Evolutionary conservation across 1,284 basidiomycete genomes (phyloP).

Genomic region (Cystobasidium pallidum): DNA sequence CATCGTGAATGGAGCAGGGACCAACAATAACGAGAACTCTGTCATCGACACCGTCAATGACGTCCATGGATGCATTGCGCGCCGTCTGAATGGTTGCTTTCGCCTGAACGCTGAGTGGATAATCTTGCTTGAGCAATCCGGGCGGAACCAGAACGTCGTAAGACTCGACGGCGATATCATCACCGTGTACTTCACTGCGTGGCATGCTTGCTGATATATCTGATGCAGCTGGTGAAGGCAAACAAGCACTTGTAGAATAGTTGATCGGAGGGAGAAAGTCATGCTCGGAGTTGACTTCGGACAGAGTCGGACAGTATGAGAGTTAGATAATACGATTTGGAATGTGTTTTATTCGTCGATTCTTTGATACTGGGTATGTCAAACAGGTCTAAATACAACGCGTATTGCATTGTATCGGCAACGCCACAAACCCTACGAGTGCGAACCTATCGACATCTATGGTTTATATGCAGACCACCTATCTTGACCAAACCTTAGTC

Average conservation of each 20-base stretch:
- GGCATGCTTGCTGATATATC: conserved; percentile 8
- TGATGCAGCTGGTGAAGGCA: neutral
- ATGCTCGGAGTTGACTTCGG: conserved; percentile 21
- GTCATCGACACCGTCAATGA: conserved; percentile 80
- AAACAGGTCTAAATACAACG: too few relatives aligned
- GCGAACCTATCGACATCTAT: too few relatives aligned
- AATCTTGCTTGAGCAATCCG: conserved; percentile 80
- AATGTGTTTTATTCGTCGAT: too few relatives aligned
- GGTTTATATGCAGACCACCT: too few relatives aligned
- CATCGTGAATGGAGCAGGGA: conserved; percentile 87
- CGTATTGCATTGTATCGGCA: too few relatives aligned
- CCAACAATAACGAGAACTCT: conserved; percentile 88
- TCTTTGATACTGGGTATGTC: too few relatives aligned
- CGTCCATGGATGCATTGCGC: conserved; percentile 74
- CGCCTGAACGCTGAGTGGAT: conserved; percentile 63
- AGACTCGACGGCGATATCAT: conserved; percentile 28
- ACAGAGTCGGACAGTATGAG: too few relatives aligned
- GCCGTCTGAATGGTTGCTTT: conserved; percentile 72
- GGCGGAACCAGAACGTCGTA: conserved; percentile 93
- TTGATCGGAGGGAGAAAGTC: neutral
- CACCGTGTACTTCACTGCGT: conserved; percentile 34
- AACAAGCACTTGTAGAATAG: neutral
- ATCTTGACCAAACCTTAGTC: too few relatives aligned
- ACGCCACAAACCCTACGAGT: too few relatives aligned
- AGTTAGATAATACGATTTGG: too few relatives aligned